These are phyloP conservation scores for Aspergillus ochraceoroseus DNA, from an alignment of 2,329 filamentous ascomycete genomes.

Conservation along the genomic window DNA sequence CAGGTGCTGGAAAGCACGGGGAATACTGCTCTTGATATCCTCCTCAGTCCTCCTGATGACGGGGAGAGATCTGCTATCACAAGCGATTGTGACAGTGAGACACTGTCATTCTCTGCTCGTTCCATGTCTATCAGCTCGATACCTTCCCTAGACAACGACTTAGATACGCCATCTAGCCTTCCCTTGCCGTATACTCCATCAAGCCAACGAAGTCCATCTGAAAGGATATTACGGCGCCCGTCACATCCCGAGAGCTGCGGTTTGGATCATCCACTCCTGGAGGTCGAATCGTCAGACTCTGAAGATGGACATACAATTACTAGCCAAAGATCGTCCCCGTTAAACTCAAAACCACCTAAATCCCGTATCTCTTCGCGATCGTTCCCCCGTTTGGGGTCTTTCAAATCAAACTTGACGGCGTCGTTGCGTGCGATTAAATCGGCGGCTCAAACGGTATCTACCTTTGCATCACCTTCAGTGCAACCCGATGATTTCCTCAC, in stretches of 20 bases:
- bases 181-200: slow-evolving; percentile 42
- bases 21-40: slow-evolving; percentile 50
- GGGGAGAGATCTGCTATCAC: slow-evolving; percentile 37
- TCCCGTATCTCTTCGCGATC: slow-evolving; percentile 28
- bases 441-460: slow-evolving; percentile 57
- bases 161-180: slow-evolving; percentile 47
- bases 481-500: slow-evolving; percentile 58
- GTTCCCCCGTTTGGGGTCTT: slow-evolving; percentile 44
- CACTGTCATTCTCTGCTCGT: slow-evolving; percentile 40
- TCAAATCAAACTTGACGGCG: slow-evolving; percentile 61
- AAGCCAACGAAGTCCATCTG: slow-evolving; percentile 35
- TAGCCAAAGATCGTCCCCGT: slow-evolving; percentile 11
- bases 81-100: slow-evolving; percentile 45
- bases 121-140: slow-evolving; percentile 57
- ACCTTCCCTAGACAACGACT: slow-evolving; percentile 49
- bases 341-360: slow-evolving; percentile 16
- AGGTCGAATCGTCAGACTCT: slow-evolving; percentile 30
- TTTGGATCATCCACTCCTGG: slow-evolving; percentile 54
- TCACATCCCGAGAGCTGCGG: slow-evolving; percentile 53
- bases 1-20: slow-evolving; percentile 37
- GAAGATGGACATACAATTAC: slow-evolving; percentile 14
- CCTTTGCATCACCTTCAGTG: slow-evolving; percentile 50
- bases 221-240: slow-evolving; percentile 46
- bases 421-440: slow-evolving; percentile 59
- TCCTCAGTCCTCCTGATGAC: slow-evolving; percentile 52